Base-by-base conservation (phyloP, 129 eudicot species). In the Escallonia herrerae region DNA sequence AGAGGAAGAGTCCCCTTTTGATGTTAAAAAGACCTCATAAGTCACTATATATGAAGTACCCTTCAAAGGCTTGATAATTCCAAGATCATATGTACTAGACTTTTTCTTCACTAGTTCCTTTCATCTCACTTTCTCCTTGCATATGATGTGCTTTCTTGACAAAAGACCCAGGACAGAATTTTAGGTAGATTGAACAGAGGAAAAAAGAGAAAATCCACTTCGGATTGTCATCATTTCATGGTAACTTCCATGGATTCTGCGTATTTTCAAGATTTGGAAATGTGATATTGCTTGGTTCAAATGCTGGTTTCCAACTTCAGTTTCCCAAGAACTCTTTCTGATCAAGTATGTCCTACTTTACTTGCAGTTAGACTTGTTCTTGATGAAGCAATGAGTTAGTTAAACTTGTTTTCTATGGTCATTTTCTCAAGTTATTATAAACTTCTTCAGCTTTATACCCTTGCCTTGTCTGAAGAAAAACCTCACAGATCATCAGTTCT, bases 1-100 rank as follows among this genome's bases (percentile, higher is more conserved):
- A 38, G 44, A 46, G 56, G 43, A 46, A 39, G 55, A 58, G 79
- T 51, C 12, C 62, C 60, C 62, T 51, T 39, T 56, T 57, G 78
- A 77, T 77, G 57, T n/a, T 52, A 43, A 58, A 65, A 58, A 39
- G 43, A 72, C 48, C 39, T 67, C 71, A 60, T 60, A 60, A 76
- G 77, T 72, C 76, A 65, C 65, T 61, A 57, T 44, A 64, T 15
- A 73, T 22, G 33, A 69, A 60, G 75, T 61, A 65, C 6, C 57
- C 40, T 47, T 7, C 45, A 44, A 54, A 53, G 33, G 13, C 66
- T 49, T 12, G 37, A 58, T 58, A 58, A 70, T 51, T 72, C 53
- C 58, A 56, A 63, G 45, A 46, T 71, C 68, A 63, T 62, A 15
- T 49, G 60, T 9, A 62, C 37, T 15, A 38, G 59, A 37, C 46